Conservation (phyloP, 352 stramenopile species). For the Phytophthora fragariae region DNA sequence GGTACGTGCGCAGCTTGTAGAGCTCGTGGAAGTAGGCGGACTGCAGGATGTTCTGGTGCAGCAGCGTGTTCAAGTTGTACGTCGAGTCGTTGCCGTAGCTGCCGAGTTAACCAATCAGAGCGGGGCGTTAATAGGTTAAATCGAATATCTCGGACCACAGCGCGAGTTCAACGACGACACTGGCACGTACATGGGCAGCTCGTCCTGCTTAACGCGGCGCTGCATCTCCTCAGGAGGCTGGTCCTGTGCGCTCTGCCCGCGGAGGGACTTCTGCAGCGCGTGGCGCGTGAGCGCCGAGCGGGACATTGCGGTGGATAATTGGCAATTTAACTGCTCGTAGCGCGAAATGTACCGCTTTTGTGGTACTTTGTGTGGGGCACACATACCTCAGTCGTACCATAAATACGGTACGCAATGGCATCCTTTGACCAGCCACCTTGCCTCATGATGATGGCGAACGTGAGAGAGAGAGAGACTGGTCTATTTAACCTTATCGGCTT, state of each 20-base stretch:
- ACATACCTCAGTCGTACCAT: background rate
- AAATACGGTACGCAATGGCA: background rate
- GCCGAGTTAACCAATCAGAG: constrained; percentile 2
- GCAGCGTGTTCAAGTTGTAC: constrained; percentile 97
- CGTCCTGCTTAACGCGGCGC: constrained; percentile 79
- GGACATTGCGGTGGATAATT: constrained; percentile 47
- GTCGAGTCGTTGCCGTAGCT: constrained; percentile 90
- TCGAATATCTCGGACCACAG: constrained; percentile 5
- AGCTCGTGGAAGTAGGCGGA: constrained; percentile 96
- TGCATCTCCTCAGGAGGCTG: constrained; percentile 51
- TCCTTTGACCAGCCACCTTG: no score
- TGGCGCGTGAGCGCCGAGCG: constrained; percentile 77
- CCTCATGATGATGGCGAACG: background rate
- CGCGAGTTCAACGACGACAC: background rate
- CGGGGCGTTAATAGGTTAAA: constrained; percentile 14
- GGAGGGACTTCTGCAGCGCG: constrained; percentile 67
- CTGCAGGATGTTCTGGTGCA: constrained; percentile 96
- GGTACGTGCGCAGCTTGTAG: constrained; percentile 95
- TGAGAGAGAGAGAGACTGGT: no score
- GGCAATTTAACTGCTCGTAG: background rate
- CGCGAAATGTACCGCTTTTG: background rate
- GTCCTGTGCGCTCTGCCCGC: constrained; percentile 41
- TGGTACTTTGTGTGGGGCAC: background rate
- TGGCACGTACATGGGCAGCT: constrained; percentile 76
- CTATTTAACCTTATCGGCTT: no score